Evolutionary conservation across 2,329 filamentous ascomycete genomes (phyloP).

Genomic region (Fusarium drepaniforme): DNA sequence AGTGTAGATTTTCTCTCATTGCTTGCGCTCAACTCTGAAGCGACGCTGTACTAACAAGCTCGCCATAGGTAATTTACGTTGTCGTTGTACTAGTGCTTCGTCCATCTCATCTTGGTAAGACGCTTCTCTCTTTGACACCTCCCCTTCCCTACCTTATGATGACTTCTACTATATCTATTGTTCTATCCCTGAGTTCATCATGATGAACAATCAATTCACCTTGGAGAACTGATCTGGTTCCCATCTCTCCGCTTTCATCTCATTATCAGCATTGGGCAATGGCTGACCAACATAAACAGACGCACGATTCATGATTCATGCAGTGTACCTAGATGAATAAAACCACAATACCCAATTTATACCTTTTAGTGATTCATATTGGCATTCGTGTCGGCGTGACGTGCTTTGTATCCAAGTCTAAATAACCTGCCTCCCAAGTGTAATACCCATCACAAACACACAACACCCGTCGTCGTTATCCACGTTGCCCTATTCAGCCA

Average conservation of each 20-base stretch:
- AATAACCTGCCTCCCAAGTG: neutral
- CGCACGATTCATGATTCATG: neutral
- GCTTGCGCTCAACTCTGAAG: neutral
- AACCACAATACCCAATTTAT: neutral
- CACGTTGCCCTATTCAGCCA: neutral
- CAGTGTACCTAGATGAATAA: neutral
- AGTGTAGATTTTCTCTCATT: slow-evolving; percentile 17
- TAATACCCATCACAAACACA: slow-evolving; percentile 6
- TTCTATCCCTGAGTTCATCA: slow-evolving; percentile 64
- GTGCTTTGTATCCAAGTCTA: slow-evolving; percentile 1
- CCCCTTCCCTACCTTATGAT: slow-evolving; percentile 57
- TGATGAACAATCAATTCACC: slow-evolving; percentile 69
- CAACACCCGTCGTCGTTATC: neutral
- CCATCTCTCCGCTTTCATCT: slow-evolving; percentile 10
- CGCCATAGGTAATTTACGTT: slow-evolving; percentile 15
- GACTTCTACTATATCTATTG: slow-evolving; percentile 59
- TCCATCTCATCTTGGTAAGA: slow-evolving; percentile 23
- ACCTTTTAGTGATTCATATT: neutral
- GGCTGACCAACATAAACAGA: slow-evolving; percentile 25
- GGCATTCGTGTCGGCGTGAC: slow-evolving; percentile 2
- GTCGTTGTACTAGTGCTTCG: neutral
- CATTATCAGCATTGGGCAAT: neutral
- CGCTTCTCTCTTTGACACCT: neutral
- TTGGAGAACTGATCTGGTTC: slow-evolving; percentile 70
- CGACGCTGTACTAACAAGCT: slow-evolving; percentile 27